A percentile compares a stretch with the other conserved stretches of the same genome.
Conservation (phyloP, 495 filamentous ascomycete genomes). For the Durotheca rogersii region DNA sequence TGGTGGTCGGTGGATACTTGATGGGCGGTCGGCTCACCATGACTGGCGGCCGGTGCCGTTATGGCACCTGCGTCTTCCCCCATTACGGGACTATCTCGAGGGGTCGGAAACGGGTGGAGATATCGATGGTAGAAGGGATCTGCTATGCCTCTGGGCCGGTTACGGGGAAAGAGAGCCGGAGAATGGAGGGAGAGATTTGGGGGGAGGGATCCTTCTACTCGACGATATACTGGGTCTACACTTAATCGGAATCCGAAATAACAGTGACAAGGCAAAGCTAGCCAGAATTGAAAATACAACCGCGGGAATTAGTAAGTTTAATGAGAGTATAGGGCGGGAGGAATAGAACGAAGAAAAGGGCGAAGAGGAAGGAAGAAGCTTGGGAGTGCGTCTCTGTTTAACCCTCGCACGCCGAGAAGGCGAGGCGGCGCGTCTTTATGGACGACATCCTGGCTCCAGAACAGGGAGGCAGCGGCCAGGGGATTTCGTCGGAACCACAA, state of each 20-base stretch:
- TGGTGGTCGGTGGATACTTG: conserved; percentile 13
- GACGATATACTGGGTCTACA: too few relatives aligned
- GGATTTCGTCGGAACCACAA: conserved; percentile 11
- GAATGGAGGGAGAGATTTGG: not conserved
- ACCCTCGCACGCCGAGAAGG: conserved; percentile 3
- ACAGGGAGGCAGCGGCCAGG: not conserved
- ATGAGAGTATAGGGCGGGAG: not conserved
- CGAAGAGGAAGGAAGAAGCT: not conserved
- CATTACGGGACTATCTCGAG: conserved; percentile 23
- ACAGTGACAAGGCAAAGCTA: conserved; percentile 9
- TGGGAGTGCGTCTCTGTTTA: conserved; percentile 5
- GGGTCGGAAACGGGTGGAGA: conserved; percentile 16
- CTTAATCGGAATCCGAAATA: conserved; percentile 19
- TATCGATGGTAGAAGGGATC: conserved; percentile 14
- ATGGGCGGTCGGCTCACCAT: conserved; percentile 10
- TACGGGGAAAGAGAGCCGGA: conserved; percentile 2
- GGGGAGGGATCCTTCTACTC: too few relatives aligned
- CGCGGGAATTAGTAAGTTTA: not conserved
- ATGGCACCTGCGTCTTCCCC: conserved; percentile 31
- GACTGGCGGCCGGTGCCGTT: not conserved
- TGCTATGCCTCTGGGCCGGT: conserved; percentile 12
- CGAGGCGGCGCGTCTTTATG: conserved; percentile 17
- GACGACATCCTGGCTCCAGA: conserved; percentile 11
- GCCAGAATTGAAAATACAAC: not conserved
- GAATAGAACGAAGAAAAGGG: not conserved